Base-by-base conservation (phyloP, 2,329 filamentous ascomycete genomes). In the Xylariaceae sp. region DNA sequence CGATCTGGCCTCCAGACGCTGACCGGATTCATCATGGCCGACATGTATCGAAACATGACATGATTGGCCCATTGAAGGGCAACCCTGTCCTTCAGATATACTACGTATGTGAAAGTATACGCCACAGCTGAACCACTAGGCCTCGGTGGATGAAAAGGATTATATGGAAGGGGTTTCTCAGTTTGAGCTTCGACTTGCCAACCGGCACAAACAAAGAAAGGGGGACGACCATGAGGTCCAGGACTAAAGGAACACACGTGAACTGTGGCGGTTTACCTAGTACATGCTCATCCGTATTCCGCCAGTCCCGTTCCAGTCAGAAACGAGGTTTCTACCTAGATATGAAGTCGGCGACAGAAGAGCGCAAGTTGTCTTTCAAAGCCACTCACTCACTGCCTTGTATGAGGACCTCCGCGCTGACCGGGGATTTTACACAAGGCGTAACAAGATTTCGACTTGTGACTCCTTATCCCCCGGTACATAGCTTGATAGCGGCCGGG, bases 61-160 rank as follows among this genome's bases (percentile, higher is more conserved):
- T 71, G 67, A 74, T 74, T 73, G 71, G 70, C 48, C 56, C 44
- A 19, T 21, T 21, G 47, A 50, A 46, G 44, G 50, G 32, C 48
- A 68, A 65, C 64, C 64, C 59, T 65, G 63, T 63, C 57, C 61
- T 57, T 60, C 60, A 62, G 56, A 60, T 63, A 66, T 63, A 65
- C 61, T n/a, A n/a, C n/a, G n/a, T n/a, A n/a, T 4, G 59, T 56
- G 59, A 63, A 60, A 65, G n/a, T n/a, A 67, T 61, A 66, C 71
- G 72, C 73, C 72, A 73, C 71, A 71, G 73, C 72, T 75, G 71
- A 74, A 70, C 55, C 57, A 57, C 50, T 56, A 62, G 56, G 54
- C 56, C 52, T 48, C 54, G 45, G 48, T 56, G 50, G 46, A 56
- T 29, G 49, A 44, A 56, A 42, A 21, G 54, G 54, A 52, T 42